Evolutionary conservation across 2,329 filamentous ascomycete genomes (phyloP), one percentile per base, ranked within the genome.

Genomic region (Cryphonectria parasitica): DNA sequence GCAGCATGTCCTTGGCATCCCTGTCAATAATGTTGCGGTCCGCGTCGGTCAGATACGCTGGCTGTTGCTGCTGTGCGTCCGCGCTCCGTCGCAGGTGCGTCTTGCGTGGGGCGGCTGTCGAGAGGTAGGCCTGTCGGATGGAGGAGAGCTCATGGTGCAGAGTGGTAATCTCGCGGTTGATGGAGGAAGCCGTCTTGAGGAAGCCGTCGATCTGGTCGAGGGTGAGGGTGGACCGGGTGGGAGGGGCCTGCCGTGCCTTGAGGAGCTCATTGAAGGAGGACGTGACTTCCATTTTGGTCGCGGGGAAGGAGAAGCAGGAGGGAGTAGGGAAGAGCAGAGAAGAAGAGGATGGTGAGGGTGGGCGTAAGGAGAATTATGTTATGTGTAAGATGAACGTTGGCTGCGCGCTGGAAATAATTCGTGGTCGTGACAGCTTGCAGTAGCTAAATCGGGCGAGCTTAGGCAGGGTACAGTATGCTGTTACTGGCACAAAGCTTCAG

Each of bases 121-220:
- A 96, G 66, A 99, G 92, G 82, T 99, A 99, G 71, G 94, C 90
- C 76, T 94, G 93, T 71, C 95, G 92, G 77, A 97, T 94, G 71
- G 90, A 89, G 78, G 89, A 90, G 28, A 99, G 90, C 77, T 98
- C 93, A 74, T 84, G 84, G 76, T 94, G 90, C 49, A 99, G 89
- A 66, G 91, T 93, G 72, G 88, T 83, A 72, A 98, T 97, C 79
- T 97, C 94, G 10, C 90, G 88, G 79, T 97, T 96, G 80, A 98
- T 98, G 79, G 92, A 89, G 82, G 97, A 96, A 67, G 96, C 96
- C 82, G 98, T 95, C 78, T 95, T 94, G 45, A 98, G 84, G 79
- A 98, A 99, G 76, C 92, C 92, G 79, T 98, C 93, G 66, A 96
- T 87, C 75, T 81, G 86, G 74, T 87, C 83, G 64, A 84, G 76